Percentiles rank a stretch among this genome's conserved stretches.
These are phyloP conservation scores for Cubamyces sp. DNA, from an alignment of 768 basidiomycete genomes.

Conservation along the genomic window DNA sequence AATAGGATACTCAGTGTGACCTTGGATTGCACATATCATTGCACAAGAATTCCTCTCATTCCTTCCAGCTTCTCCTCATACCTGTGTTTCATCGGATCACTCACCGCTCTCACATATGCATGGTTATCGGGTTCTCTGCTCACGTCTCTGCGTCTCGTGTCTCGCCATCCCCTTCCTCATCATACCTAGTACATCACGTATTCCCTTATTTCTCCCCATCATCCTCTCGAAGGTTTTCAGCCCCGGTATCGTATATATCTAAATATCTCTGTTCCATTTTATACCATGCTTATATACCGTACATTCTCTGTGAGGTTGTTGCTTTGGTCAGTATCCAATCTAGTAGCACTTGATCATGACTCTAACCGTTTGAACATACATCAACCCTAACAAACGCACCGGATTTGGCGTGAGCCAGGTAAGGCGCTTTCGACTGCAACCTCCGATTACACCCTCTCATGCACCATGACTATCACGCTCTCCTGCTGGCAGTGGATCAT, in stretches of 20 bases:
- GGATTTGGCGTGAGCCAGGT: too few species aligned
- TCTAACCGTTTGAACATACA: too few species aligned
- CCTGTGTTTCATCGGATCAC: constrained; percentile 15
- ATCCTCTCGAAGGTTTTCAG: not conserved
- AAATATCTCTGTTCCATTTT: constrained; percentile 2
- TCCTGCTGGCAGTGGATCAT: too few species aligned
- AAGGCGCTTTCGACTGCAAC: too few species aligned
- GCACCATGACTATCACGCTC: too few species aligned
- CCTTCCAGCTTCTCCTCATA: constrained; percentile 6
- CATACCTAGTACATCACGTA: constrained; percentile 5
- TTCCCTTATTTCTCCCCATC: constrained; percentile 4
- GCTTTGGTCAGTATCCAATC: not conserved
- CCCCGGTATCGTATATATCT: constrained; percentile 7
- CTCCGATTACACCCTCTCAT: too few species aligned
- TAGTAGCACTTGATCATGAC: too few species aligned
- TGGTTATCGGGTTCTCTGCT: constrained; percentile 17
- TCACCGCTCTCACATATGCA: constrained; percentile 20
- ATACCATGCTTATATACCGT: constrained; percentile 19
- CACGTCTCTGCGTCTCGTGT: constrained; percentile 2
- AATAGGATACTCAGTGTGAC: not conserved
- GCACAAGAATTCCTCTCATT: constrained; percentile 1
- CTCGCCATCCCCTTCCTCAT: constrained; percentile 10
- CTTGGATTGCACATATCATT: not conserved
- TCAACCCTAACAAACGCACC: too few species aligned
- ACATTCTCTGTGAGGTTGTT: constrained; percentile 1